Percentiles rank a stretch among this genome's conserved stretches.
Conservation (phyloP, 2,329 filamentous ascomycete species). For the Hymenoscyphus repandus region DNA sequence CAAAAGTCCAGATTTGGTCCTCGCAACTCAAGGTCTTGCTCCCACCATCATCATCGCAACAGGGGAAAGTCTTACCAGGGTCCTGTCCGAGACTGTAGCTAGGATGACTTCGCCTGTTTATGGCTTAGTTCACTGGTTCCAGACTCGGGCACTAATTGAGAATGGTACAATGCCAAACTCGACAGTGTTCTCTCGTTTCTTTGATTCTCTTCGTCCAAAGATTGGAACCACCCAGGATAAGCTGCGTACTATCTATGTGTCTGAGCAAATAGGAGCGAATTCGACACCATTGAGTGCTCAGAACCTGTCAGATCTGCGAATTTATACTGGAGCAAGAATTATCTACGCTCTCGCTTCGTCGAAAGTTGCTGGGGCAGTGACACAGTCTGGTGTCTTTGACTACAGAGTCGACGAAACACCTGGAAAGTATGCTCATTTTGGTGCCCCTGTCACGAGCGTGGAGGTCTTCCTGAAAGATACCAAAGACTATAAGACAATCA, state of each 20-base stretch:
- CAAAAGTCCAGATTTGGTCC: constrained; percentile 61
- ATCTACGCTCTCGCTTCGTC: constrained; percentile 80
- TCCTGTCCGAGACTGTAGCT: constrained; percentile 57
- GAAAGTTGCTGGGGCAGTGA: constrained; percentile 81
- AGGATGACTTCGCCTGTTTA: constrained; percentile 59
- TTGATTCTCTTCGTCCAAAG: constrained; percentile 52
- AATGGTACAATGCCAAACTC: constrained; percentile 69
- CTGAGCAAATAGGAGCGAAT: constrained; percentile 62
- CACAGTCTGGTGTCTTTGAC: constrained; percentile 83
- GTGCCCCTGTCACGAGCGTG: constrained; percentile 70
- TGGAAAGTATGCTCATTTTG: constrained; percentile 62
- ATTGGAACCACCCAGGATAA: constrained; percentile 63
- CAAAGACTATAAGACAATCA: constrained; percentile 54
- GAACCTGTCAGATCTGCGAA: constrained; percentile 72
- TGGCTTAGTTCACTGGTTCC: constrained; percentile 64
- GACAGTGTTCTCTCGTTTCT: constrained; percentile 56
- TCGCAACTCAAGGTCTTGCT: constrained; percentile 68
- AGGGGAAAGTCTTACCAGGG: constrained; percentile 64
- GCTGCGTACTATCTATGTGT: constrained; percentile 74
- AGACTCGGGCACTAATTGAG: constrained; percentile 62
- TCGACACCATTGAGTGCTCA: constrained; percentile 61
- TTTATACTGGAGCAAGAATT: constrained; percentile 74
- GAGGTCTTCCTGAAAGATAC: constrained; percentile 71
- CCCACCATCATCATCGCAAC: constrained; percentile 81
- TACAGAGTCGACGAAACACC: constrained; percentile 55